Evolutionary conservation across 331 rosid species (phyloP).

Genomic region (Dryas integrifolia): DNA sequence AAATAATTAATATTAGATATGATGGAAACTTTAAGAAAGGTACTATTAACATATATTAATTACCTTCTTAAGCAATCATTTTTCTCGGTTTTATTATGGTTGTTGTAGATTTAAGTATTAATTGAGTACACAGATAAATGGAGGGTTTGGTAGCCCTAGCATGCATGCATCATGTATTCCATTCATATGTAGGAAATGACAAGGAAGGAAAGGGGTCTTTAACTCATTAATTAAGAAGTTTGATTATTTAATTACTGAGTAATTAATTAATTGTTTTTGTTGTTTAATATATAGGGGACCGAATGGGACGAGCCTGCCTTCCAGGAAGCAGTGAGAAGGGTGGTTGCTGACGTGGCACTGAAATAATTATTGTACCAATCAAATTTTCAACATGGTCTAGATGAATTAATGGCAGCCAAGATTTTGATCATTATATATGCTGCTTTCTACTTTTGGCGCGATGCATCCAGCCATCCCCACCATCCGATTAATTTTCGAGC

Average conservation of each 20-base stretch:
- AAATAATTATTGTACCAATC: constrained; percentile 24
- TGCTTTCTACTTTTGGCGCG: not conserved
- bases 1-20: no score
- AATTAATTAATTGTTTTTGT: not conserved
- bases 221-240: not conserved
- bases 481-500: constrained; percentile 2
- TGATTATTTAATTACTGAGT: not conserved
- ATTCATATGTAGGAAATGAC: not conserved
- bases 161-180: not conserved
- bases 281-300: constrained; percentile 36
- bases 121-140: not conserved
- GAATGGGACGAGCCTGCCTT: constrained; percentile 83
- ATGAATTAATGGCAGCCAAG: constrained; percentile 8
- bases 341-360: constrained; percentile 54
- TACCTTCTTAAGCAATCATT: not conserved
- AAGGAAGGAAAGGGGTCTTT: not conserved
- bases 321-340: constrained; percentile 78
- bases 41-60: not conserved
- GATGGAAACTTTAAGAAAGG: not conserved
- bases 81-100: not conserved
- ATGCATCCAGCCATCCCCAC: not conserved
- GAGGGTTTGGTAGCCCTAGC: not conserved
- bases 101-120: not conserved
- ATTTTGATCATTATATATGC: not conserved
- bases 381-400: not conserved